These are phyloP conservation scores for Rubus parviflorus DNA, from an alignment of 306 rosid genomes.

Conservation along the genomic window DNA sequence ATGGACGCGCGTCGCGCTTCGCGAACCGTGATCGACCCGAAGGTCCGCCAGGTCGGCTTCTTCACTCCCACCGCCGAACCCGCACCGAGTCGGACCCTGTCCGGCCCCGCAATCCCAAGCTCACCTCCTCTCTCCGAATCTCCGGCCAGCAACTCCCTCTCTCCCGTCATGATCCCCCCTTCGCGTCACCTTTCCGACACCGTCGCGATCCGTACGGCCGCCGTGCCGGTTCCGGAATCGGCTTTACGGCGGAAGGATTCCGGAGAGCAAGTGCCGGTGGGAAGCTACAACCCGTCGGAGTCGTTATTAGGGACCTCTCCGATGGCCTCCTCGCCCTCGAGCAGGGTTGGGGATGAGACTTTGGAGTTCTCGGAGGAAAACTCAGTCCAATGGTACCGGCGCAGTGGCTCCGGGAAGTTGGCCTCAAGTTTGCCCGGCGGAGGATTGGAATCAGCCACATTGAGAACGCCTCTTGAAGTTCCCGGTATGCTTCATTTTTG, in stretches of 20 bases:
- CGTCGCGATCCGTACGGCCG: constrained; percentile 40
- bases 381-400: constrained; percentile 40
- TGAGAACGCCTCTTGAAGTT: constrained; percentile 28
- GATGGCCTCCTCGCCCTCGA: constrained; percentile 48
- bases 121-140: constrained; percentile 33
- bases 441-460: constrained; percentile 36
- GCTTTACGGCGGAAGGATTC: constrained; percentile 38
- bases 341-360: constrained; percentile 37
- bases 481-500: constrained; percentile 32
- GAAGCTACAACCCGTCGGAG: constrained; percentile 57
- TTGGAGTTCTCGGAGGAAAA: constrained; percentile 57
- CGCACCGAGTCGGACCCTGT: constrained; percentile 38
- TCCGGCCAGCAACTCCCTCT: constrained; percentile 49
- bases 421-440: constrained; percentile 43
- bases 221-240: constrained; percentile 59
- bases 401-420: constrained; percentile 36
- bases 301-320: constrained; percentile 54
- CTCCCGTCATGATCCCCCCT: constrained; percentile 72
- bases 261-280: constrained; percentile 41
- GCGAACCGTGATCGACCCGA: constrained; percentile 57
- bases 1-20: constrained; percentile 70
- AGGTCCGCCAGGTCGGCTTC: constrained; percentile 76
- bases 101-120: constrained; percentile 36
- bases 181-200: constrained; percentile 57
- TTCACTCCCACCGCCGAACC: constrained; percentile 50